Conservation (phyloP, 2,329 filamentous ascomycete species). For the Diaporthe eres region DNA sequence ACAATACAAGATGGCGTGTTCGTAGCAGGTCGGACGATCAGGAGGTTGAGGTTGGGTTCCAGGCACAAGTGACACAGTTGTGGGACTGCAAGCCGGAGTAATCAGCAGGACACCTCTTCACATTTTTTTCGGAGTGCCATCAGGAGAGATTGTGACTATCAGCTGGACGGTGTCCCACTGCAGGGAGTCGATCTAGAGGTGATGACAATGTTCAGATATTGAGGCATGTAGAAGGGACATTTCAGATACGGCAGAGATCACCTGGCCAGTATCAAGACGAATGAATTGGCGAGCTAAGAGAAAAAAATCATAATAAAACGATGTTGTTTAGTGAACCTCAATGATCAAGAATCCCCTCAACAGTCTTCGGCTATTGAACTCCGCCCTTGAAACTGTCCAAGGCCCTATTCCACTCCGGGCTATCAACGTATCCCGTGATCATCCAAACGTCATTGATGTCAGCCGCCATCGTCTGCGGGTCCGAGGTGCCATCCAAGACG, state of each 20-base stretch:
- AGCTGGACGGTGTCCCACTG: too few relatives aligned
- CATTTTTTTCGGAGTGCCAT: not conserved
- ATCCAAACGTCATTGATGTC: not conserved
- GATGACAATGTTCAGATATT: not conserved
- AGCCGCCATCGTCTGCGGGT: slow-evolving; percentile 27
- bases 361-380: not conserved
- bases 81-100: not conserved
- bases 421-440: not conserved
- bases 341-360: not conserved
- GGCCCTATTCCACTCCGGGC: not conserved
- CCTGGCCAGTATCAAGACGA: not conserved
- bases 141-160: not conserved
- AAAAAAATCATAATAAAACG: too few relatives aligned
- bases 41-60: not conserved
- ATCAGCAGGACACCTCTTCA: not conserved
- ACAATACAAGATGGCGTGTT: too few relatives aligned
- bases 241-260: too few relatives aligned
- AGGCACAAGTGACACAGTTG: not conserved
- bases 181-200: not conserved
- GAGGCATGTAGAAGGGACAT: not conserved
- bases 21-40: not conserved
- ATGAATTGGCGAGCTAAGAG: too few relatives aligned
- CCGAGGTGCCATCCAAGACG: slow-evolving; percentile 63
- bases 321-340: not conserved
- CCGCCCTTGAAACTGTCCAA: not conserved